Evolutionary conservation across 371 early-diverging fungal species (phyloP), one percentile per base, ranked within the genome.

Genomic region (Mortierella sp.): DNA sequence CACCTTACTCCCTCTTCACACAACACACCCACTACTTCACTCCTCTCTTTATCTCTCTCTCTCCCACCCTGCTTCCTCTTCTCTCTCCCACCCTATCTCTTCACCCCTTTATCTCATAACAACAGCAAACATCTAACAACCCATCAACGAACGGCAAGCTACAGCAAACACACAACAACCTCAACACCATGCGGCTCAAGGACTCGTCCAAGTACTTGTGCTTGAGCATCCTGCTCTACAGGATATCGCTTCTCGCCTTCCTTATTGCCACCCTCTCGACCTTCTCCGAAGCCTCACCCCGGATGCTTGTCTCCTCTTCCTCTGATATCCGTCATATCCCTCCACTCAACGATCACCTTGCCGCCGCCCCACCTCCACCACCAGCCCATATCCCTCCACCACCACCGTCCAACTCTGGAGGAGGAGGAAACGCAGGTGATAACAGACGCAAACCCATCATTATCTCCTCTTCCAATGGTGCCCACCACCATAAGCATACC

Each of bases 111-210:
- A 32, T 32, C 48, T 72, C 32, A n/a, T 32, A 29, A 72, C 27
- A 56, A 16, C 56, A 51, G n/a, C 44, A 71, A 71, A 46, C 48
- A 14, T 3, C 35, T 18, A 38, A 74, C 54, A 49, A 5, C 27
- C 55, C 5, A 8, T 27, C 48, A 43, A 43, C 48, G 38, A 72
- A n/a, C 24, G 10, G 2, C 2, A 38, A 38, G 35, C 51, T 51
- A 49, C n/a, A 29, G 35, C 24, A 51, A 49, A 51, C 18, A 60
- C 44, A 43, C 16, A 60, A 56, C 48, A 58, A 29, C 48, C 63
- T 51, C 51, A 48, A 48, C 41, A 56, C 65, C 48, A 84, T 84
- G 85, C 75, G 82, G 79, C 76, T 74, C 76, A 78, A 70, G 81
- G 82, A 76, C 81, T 79, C 79, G 79, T 70, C 70, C 32, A 41